A percentile compares a stretch with the other conserved stretches of the same genome.
Evolutionary conservation across 768 basidiomycete species (phyloP).

Genomic region (Rhodotorula toruloides): DNA sequence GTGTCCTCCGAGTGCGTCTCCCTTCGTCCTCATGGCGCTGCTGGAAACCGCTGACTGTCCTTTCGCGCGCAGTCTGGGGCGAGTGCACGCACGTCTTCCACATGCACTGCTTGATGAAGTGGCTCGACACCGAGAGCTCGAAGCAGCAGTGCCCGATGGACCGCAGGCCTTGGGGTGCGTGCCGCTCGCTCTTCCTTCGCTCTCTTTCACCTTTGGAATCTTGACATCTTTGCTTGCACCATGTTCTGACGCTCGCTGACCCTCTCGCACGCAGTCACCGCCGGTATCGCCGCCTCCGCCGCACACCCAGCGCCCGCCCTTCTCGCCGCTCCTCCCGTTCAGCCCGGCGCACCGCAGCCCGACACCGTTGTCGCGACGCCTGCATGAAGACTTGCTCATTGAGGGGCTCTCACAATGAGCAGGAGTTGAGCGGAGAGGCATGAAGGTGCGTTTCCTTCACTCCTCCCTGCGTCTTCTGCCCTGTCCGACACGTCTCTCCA

Average conservation of each 20-base stretch:
- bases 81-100: constrained; percentile 97
- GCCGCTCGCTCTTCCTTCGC: not conserved
- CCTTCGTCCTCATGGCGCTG: not conserved
- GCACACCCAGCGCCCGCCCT: not conserved
- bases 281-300: not conserved
- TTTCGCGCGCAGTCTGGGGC: constrained; percentile 75
- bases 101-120: constrained; percentile 96
- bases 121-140: constrained; percentile 77
- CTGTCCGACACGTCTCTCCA: too few species aligned
- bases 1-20: constrained; percentile 73
- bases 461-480: too few species aligned
- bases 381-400: not conserved
- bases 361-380: not conserved
- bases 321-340: not conserved
- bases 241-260: not conserved
- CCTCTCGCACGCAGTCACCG: constrained; percentile 2
- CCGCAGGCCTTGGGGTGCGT: constrained; percentile 65
- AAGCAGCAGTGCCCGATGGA: constrained; percentile 99
- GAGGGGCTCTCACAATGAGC: too few species aligned
- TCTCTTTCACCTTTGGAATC: not conserved
- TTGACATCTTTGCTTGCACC: not conserved
- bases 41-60: not conserved
- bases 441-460: too few species aligned
- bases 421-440: too few species aligned
- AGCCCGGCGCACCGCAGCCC: not conserved